Conservation (phyloP, 768 basidiomycete genomes). For the Lyophyllum decastes region DNA sequence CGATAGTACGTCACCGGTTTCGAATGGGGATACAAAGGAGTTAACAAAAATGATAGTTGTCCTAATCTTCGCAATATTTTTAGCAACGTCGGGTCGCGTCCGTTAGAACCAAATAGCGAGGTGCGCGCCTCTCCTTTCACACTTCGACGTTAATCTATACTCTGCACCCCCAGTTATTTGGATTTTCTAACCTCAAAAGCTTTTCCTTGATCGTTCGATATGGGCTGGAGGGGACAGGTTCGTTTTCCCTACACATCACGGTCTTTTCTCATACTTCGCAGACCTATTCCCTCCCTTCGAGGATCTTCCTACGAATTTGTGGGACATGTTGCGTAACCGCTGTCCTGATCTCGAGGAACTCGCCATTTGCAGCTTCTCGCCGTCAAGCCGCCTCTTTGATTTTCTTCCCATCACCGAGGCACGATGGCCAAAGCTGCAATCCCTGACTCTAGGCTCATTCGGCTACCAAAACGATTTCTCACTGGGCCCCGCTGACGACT, state of each 20-base stretch:
- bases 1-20: slow-evolving; percentile 30
- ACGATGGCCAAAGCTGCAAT: slow-evolving; percentile 40
- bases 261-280: slow-evolving; percentile 14
- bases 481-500: slow-evolving; percentile 33
- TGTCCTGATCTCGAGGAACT: slow-evolving; percentile 52
- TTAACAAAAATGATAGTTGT: slow-evolving; percentile 32
- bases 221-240: slow-evolving; percentile 41
- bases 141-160: background rate
- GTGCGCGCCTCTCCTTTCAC: slow-evolving; percentile 13
- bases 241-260: slow-evolving; percentile 6
- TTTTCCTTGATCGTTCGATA: slow-evolving; percentile 51
- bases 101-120: slow-evolving; percentile 35
- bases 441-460: slow-evolving; percentile 50
- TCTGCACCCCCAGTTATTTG: slow-evolving; percentile 33
- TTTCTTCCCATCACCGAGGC: slow-evolving; percentile 40
- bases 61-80: slow-evolving; percentile 43
- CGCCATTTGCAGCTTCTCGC: slow-evolving; percentile 50
- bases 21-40: background rate
- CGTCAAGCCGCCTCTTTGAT: slow-evolving; percentile 44
- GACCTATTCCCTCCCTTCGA: slow-evolving; percentile 42
- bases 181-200: slow-evolving; percentile 41
- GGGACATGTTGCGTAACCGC: slow-evolving; percentile 48
- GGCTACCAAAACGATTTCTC: slow-evolving; percentile 48
- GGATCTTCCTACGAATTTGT: slow-evolving; percentile 40
- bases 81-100: slow-evolving; percentile 41